Evolutionary conservation across 2,329 filamentous ascomycete genomes (phyloP), one percentile per base, ranked within the genome.

Genomic region (Sporothrix luriei): DNA sequence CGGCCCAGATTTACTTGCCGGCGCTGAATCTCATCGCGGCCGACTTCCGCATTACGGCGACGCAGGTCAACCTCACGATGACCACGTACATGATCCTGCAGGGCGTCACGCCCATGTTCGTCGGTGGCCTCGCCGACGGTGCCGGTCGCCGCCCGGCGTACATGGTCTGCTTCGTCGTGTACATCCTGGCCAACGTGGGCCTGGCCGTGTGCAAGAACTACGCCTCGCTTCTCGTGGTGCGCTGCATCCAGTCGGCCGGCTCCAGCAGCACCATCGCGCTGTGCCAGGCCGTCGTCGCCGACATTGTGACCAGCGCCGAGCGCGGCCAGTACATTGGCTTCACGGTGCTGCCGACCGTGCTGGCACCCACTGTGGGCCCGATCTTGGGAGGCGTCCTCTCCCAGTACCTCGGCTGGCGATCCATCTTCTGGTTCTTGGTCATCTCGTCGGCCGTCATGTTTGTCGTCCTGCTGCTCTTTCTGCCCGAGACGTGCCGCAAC

Each of bases 381-480:
- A 81, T 90, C 11, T 79, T 90, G 13, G 87, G 88, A 1, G 88
- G 87, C 0, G 72, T 88, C 0, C 78, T 90, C 1, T 81, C 82
- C 3, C 80, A 88, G 62, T 86, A 82, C 64, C 78, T 88, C 0
- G 85, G 85, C 0, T 90, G 88, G 87, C 79, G 83, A 38, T 80
- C 82, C 43, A 85, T 89, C 33, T 90, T 90, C 73, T 89, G 87
- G 86, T 87, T 88, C 69, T 77, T 90, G 13, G 78, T 82, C 14
- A 87, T 89, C 14, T 73, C 80, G 0, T 73, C 77, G 0, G 77
- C 76, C 0, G 78, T 81, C 0, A 78, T 83, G 38, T 73, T 85
- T 5, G 67, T 83, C 0, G 72, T 83, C 0, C 75, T 86, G 9
- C 51, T 82, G 1, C 46, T 84, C 0, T 82, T 88, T 55, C 79